These are phyloP conservation scores for Rhododendron ovatum DNA, from an alignment of 148 eudicot species.

Conservation along the genomic window DNA sequence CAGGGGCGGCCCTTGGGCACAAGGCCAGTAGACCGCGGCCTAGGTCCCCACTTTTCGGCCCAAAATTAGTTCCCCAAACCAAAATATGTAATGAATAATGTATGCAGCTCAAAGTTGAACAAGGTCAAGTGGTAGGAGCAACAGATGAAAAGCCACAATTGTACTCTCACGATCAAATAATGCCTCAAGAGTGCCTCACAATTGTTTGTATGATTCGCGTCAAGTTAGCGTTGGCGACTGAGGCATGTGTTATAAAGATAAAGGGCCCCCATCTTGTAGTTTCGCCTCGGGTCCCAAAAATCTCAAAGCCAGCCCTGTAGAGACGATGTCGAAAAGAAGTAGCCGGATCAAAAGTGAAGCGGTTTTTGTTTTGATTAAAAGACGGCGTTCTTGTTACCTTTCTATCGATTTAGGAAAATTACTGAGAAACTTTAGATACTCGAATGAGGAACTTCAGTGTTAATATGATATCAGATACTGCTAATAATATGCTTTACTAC, in stretches of 20 bases:
- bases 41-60: neutral
- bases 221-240: neutral
- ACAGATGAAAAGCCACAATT: neutral
- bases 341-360: neutral
- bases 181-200: neutral
- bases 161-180: neutral
- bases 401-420: neutral
- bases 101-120: neutral
- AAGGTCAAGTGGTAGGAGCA: neutral
- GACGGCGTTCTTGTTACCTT: neutral
- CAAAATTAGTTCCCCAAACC: neutral
- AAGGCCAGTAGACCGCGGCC: neutral
- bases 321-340: neutral
- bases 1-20: neutral
- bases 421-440: neutral
- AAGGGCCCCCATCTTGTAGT: neutral
- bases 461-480: neutral
- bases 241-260: neutral
- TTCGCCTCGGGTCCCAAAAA: neutral
- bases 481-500: neutral
- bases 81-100: neutral
- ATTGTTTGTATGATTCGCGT: neutral
- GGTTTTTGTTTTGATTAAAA: neutral
- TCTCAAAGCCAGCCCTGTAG: neutral
- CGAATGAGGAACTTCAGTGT: neutral